Conservation (phyloP, 495 filamentous ascomycete genomes). For the Neurospora africana region DNA sequence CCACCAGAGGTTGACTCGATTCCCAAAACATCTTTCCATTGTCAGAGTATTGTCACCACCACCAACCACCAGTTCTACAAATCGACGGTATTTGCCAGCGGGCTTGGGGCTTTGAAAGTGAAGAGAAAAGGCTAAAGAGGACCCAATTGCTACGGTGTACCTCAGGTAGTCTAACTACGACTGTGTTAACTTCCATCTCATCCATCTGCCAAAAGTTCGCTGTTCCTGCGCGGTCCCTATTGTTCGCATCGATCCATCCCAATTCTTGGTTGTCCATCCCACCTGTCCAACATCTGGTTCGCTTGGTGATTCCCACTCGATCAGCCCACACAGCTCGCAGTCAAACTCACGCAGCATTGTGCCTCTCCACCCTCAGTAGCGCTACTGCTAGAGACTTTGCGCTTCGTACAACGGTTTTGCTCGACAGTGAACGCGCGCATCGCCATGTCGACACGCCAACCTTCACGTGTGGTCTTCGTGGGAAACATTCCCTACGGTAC, state of each 20-base stretch:
- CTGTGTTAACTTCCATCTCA: background rate
- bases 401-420: background rate
- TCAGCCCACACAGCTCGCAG: background rate
- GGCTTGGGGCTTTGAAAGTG: background rate
- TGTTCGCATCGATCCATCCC: background rate
- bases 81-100: background rate
- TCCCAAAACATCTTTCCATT: background rate
- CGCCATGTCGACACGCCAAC: conserved; percentile 42
- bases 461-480: conserved; percentile 60
- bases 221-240: background rate
- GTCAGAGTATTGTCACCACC: background rate
- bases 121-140: background rate
- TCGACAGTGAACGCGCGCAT: background rate
- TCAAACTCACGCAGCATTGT: background rate
- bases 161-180: background rate
- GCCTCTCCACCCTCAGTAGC: background rate
- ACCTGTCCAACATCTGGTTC: background rate
- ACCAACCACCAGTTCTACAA: background rate
- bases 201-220: background rate
- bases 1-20: background rate
- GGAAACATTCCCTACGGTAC: conserved; percentile 72
- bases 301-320: background rate
- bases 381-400: background rate
- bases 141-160: background rate
- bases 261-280: background rate